A percentile compares a stretch with the other conserved stretches of the same genome.
These are phyloP conservation scores for Aspergillus sp. DNA, from an alignment of 2,329 filamentous ascomycete species.

Conservation along the genomic window DNA sequence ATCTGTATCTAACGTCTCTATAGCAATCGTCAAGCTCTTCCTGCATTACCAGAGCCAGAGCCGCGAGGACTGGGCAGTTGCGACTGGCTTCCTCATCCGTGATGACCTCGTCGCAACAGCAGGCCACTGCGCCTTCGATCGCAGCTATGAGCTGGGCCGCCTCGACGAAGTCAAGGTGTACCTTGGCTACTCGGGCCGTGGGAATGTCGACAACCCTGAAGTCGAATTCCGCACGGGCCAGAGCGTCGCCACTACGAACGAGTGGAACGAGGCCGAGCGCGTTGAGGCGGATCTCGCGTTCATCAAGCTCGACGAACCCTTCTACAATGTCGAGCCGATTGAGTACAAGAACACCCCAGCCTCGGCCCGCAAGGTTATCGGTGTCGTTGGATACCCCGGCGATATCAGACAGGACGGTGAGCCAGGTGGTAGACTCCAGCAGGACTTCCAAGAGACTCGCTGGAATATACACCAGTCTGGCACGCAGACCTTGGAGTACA, in stretches of 20 bases:
- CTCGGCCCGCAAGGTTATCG: background rate
- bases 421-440: background rate
- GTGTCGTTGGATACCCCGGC: conserved; percentile 1
- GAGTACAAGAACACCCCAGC: conserved; percentile 3
- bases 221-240: conserved; percentile 4
- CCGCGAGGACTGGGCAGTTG: background rate
- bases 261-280: conserved; percentile 6
- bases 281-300: conserved; percentile 1
- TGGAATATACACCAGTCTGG: background rate
- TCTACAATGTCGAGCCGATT: background rate
- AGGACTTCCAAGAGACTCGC: conserved; percentile 1
- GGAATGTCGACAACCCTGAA: conserved; percentile 2
- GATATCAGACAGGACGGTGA: conserved; percentile 4
- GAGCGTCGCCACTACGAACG: background rate
- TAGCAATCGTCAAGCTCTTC: conserved; percentile 10
- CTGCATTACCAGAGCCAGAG: background rate
- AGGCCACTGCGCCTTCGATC: conserved; percentile 7
- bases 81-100: background rate
- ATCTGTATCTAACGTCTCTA: background rate
- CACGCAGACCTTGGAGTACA: conserved; percentile 3
- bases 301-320: conserved; percentile 5
- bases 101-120: conserved; percentile 5
- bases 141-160: conserved; percentile 1
- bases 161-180: conserved; percentile 4
- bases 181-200: conserved; percentile 4